These are phyloP conservation scores for Coemansia sp. DNA, from an alignment of 371 early-diverging fungal genomes.

Conservation along the genomic window DNA sequence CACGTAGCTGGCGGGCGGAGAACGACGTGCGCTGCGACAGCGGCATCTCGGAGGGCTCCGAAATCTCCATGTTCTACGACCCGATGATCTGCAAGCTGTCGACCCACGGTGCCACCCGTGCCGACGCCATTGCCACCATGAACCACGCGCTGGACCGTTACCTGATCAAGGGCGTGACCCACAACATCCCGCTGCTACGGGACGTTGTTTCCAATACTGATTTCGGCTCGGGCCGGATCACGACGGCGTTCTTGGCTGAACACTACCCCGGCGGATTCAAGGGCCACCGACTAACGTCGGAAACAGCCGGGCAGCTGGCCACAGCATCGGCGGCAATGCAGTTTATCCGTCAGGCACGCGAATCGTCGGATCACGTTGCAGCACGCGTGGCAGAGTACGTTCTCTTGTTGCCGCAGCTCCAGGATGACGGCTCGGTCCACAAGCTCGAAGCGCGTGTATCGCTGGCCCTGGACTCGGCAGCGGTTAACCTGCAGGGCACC, in stretches of 20 bases:
- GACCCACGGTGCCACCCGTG: no score
- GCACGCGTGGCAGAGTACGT: not conserved
- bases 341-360: conserved; percentile 68
- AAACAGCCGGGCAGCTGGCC: conserved; percentile 60
- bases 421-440: conserved; percentile 51
- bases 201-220: conserved; percentile 80
- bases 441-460: conserved; percentile 41
- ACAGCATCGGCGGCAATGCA: conserved; percentile 68
- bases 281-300: conserved; percentile 61
- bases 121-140: no score
- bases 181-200: conserved; percentile 91
- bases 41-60: no score
- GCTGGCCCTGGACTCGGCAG: conserved; percentile 5
- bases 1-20: no score
- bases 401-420: conserved; percentile 37
- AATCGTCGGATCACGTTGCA: conserved; percentile 8
- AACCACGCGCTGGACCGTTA: no score
- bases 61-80: no score
- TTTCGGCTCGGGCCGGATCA: conserved; percentile 76
- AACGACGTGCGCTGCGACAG: no score
- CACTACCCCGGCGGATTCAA: conserved; percentile 92
- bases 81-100: no score
- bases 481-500: conserved; percentile 13
- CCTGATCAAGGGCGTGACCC: conserved; percentile 91
- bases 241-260: conserved; percentile 88